phyloP scores from a whole-genome alignment of 768 basidiomycete genomes.

The Cubamyces sp. region DNA sequence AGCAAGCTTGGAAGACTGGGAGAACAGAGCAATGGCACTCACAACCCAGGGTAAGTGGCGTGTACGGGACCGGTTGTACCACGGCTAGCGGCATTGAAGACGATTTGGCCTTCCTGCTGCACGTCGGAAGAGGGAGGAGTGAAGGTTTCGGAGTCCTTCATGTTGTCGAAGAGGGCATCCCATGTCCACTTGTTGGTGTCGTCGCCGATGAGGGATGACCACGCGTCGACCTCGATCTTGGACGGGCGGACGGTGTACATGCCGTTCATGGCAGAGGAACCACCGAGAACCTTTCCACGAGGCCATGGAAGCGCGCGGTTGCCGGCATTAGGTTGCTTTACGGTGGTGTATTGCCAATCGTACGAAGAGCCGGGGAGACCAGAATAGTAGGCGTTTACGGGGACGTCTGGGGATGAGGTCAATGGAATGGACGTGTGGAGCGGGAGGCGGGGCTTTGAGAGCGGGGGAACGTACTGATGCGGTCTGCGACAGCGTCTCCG shows the following conservation, averaged over 20 bases:
- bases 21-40: constrained; percentile 33
- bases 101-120: constrained; percentile 47
- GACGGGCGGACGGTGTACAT: constrained; percentile 66
- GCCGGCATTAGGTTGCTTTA: constrained; percentile 47
- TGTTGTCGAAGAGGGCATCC: constrained; percentile 47
- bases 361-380: constrained; percentile 51
- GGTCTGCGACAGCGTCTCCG: constrained; percentile 41
- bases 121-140: constrained; percentile 50
- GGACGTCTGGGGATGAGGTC: constrained; percentile 43
- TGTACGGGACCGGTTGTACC: constrained; percentile 58
- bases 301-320: constrained; percentile 57
- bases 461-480: constrained; percentile 17
- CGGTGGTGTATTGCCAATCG: constrained; percentile 60
- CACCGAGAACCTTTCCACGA: constrained; percentile 70
- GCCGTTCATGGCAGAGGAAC: constrained; percentile 71
- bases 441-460: not conserved
- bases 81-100: constrained; percentile 48
- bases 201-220: constrained; percentile 47
- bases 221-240: constrained; percentile 50
- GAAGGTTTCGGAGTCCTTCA: constrained; percentile 61
- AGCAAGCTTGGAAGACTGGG: constrained; percentile 1
- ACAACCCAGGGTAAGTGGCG: constrained; percentile 56
- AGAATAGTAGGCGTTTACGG: constrained; percentile 54
- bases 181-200: constrained; percentile 47
- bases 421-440: not conserved